A percentile compares a stretch with the other conserved stretches of the same genome.
Evolutionary conservation across 2,329 filamentous ascomycete genomes (phyloP).

Genomic region (Aspergillus sp.): DNA sequence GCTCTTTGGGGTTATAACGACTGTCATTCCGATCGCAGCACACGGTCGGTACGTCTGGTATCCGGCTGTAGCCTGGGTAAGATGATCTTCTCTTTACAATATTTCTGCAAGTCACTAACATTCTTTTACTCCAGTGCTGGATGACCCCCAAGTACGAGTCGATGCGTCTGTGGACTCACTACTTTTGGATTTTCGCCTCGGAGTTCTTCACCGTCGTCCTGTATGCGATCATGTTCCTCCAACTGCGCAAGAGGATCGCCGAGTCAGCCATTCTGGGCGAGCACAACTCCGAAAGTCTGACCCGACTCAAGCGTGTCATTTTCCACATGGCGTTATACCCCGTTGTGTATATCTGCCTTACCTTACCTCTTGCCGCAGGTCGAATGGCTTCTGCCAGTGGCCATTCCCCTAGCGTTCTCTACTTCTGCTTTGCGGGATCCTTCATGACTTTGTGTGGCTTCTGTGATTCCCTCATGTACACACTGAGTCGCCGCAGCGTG

Average conservation of each 20-base stretch:
- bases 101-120: background rate
- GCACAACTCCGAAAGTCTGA: slow-evolving; percentile 8
- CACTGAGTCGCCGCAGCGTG: slow-evolving; percentile 1
- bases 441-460: slow-evolving; percentile 2
- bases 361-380: slow-evolving; percentile 1
- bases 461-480: slow-evolving; percentile 6
- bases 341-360: slow-evolving; percentile 2
- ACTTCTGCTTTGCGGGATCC: background rate
- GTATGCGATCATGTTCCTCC: slow-evolving; percentile 1
- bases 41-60: slow-evolving; percentile 7
- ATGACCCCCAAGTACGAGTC: slow-evolving; percentile 7
- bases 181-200: slow-evolving; percentile 8
- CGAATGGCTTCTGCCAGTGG: slow-evolving; percentile 5
- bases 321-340: slow-evolving; percentile 6
- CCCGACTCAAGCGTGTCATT: slow-evolving; percentile 3
- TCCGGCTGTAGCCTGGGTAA: slow-evolving; percentile 6
- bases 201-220: slow-evolving; percentile 8
- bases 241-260: slow-evolving; percentile 3
- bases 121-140: background rate
- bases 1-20: slow-evolving; percentile 2
- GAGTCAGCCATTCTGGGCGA: slow-evolving; percentile 5
- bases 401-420: background rate
- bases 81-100: background rate
- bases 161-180: slow-evolving; percentile 9
- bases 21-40: slow-evolving; percentile 5